phyloP scores from a whole-genome alignment of 2,329 filamentous ascomycete genomes.

The Fusarium chlamydosporum region DNA sequence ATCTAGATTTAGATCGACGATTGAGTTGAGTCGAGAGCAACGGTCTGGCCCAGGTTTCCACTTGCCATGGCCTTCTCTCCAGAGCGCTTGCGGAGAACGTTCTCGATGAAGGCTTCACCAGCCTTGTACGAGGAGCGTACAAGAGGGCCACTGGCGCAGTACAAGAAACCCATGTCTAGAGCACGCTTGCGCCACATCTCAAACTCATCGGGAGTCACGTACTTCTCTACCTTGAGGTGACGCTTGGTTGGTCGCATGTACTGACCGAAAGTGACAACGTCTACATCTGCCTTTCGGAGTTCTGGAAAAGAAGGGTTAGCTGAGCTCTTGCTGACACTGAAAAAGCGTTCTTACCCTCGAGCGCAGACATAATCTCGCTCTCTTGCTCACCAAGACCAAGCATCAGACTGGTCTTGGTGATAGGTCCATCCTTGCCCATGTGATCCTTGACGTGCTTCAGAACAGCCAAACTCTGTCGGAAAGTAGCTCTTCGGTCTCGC shows the following conservation, averaged over 20 bases:
- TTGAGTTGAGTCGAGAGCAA: constrained; percentile 55
- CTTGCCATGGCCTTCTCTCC: constrained; percentile 58
- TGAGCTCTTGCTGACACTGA: not conserved
- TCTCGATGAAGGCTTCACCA: constrained; percentile 98
- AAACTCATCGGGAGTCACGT: constrained; percentile 91
- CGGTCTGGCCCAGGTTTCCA: constrained; percentile 57
- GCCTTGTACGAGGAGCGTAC: constrained; percentile 98
- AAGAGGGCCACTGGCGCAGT: constrained; percentile 92
- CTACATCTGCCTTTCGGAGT: constrained; percentile 83
- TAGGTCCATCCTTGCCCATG: constrained; percentile 75
- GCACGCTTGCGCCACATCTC: constrained; percentile 92
- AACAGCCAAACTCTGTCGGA: constrained; percentile 86
- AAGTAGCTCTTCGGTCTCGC: constrained; percentile 89
- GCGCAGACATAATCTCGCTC: constrained; percentile 82
- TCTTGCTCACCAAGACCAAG: constrained; percentile 94
- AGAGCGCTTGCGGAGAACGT: constrained; percentile 88
- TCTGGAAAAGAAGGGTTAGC: constrained; percentile 62
- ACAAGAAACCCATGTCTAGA: constrained; percentile 95
- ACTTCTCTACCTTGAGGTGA: constrained; percentile 96
- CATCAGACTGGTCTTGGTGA: constrained; percentile 99
- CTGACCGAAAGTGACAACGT: constrained; percentile 99
- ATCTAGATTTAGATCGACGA: constrained; percentile 41
- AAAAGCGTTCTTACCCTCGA: constrained; percentile 69
- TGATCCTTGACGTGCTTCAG: constrained; percentile 85
- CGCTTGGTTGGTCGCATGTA: constrained; percentile 99